Evolutionary conservation across 2,329 filamentous ascomycete species (phyloP).

Genomic region (Alternaria sp.): DNA sequence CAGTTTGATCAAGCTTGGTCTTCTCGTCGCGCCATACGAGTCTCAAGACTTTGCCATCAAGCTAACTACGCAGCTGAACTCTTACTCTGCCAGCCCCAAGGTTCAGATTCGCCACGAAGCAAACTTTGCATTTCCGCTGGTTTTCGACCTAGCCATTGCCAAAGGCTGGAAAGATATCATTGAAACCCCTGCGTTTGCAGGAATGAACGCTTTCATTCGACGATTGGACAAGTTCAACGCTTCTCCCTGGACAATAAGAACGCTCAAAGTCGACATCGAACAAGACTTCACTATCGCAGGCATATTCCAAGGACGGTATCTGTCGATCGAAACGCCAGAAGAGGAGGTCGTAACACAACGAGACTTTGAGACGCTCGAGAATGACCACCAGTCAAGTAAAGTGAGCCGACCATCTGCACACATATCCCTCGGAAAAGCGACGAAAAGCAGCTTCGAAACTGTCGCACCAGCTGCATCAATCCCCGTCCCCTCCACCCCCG

Average conservation of each 20-base stretch:
- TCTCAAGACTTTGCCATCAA: constrained; percentile 51
- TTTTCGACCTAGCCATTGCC: constrained; percentile 53
- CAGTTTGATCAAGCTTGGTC: constrained; percentile 58
- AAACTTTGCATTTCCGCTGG: constrained; percentile 58
- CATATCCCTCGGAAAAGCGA: constrained; percentile 17
- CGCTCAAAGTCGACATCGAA: constrained; percentile 53
- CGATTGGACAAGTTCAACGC: constrained; percentile 55
- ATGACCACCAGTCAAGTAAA: constrained; percentile 27
- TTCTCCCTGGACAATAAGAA: constrained; percentile 51
- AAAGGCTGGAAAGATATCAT: constrained; percentile 51
- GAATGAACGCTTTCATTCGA: constrained; percentile 56
- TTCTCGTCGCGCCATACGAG: constrained; percentile 53
- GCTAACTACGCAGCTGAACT: constrained; percentile 55
- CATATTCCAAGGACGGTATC: constrained; percentile 58
- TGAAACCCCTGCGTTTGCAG: constrained; percentile 53
- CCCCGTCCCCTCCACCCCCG: neutral
- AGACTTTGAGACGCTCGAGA: constrained; percentile 54
- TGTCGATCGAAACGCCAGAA: constrained; percentile 56
- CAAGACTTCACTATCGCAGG: constrained; percentile 55
- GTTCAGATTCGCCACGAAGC: constrained; percentile 63
- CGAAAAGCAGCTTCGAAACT: neutral
- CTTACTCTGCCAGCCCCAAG: constrained; percentile 59
- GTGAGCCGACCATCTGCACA: constrained; percentile 32
- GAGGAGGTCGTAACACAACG: constrained; percentile 46
- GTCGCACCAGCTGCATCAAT: neutral